Evolutionary conservation across 2,329 filamentous ascomycete genomes (phyloP).

Genomic region (Fusarium nurragi): DNA sequence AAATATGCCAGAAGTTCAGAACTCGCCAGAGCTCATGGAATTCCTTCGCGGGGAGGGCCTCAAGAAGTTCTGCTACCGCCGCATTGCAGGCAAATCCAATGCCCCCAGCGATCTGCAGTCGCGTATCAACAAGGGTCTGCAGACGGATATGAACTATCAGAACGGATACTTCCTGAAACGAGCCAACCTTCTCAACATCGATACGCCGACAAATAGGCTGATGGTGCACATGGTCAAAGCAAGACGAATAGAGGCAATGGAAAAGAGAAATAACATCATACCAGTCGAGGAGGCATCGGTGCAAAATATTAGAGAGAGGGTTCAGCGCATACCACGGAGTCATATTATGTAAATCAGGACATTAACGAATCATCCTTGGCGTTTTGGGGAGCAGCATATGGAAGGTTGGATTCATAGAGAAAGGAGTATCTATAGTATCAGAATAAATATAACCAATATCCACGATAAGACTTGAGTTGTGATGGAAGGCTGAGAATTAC

Average conservation of each 20-base stretch:
- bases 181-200: conserved; percentile 77
- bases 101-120: conserved; percentile 71
- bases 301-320: conserved; percentile 28
- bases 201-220: conserved; percentile 76
- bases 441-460: background rate
- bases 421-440: background rate
- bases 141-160: conserved; percentile 82
- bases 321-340: background rate
- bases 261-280: conserved; percentile 48
- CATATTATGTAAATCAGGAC: background rate
- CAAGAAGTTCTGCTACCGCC: conserved; percentile 63
- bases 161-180: conserved; percentile 87
- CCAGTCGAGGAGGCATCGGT: conserved; percentile 51
- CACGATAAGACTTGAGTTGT: too few relatives aligned
- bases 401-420: background rate
- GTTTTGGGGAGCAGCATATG: conserved; percentile 3
- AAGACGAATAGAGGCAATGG: conserved; percentile 59
- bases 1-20: conserved; percentile 76
- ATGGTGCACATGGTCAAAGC: conserved; percentile 77
- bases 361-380: conserved; percentile 16
- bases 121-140: conserved; percentile 67
- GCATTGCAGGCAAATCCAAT: conserved; percentile 57
- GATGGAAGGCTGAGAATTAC: background rate
- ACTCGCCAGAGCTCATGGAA: conserved; percentile 64
- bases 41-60: conserved; percentile 69